Conservation (phyloP, 2,329 filamentous ascomycete genomes). For the Beauveria sp. region DNA sequence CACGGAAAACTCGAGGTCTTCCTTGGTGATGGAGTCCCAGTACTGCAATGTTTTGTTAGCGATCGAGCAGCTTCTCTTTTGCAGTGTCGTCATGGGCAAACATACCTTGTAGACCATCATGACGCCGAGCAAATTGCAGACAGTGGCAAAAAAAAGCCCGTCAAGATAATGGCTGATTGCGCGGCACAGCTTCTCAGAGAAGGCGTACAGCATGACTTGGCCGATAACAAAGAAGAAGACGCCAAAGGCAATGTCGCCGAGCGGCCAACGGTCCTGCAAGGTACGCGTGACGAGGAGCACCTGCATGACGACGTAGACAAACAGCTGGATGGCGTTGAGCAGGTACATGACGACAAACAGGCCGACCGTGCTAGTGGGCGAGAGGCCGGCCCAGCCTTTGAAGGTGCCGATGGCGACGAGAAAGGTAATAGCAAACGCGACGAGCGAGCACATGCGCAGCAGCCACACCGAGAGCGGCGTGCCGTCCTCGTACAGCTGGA, state of each 20-base stretch:
- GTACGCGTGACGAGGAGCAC: slow-evolving; percentile 82
- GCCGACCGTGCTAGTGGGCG: slow-evolving; percentile 77
- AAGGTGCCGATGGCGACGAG: slow-evolving; percentile 87
- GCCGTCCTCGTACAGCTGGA: slow-evolving; percentile 96
- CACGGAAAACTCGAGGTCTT: slow-evolving; percentile 97
- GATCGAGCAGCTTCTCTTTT: neutral
- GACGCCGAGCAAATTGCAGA: slow-evolving; percentile 86
- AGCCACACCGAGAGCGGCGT: slow-evolving; percentile 92
- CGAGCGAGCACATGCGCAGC: slow-evolving; percentile 66
- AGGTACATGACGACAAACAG: slow-evolving; percentile 90
- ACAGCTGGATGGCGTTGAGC: slow-evolving; percentile 77
- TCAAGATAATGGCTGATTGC: slow-evolving; percentile 87
- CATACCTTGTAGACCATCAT: slow-evolving; percentile 99
- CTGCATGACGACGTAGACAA: slow-evolving; percentile 82
- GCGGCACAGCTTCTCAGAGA: slow-evolving; percentile 78
- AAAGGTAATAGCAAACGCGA: slow-evolving; percentile 80
- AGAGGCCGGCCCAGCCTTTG: slow-evolving; percentile 80
- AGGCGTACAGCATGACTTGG: slow-evolving; percentile 87
- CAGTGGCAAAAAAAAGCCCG: slow-evolving; percentile 86
- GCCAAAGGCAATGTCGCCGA: slow-evolving; percentile 86
- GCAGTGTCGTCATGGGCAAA: neutral
- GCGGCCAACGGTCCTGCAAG: slow-evolving; percentile 88
- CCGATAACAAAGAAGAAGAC: slow-evolving; percentile 86
- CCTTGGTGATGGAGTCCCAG: slow-evolving; percentile 98
- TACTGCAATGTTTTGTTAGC: slow-evolving; percentile 49